phyloP scores from a whole-genome alignment of 1,284 basidiomycete genomes.

The Trametes hirsuta region DNA sequence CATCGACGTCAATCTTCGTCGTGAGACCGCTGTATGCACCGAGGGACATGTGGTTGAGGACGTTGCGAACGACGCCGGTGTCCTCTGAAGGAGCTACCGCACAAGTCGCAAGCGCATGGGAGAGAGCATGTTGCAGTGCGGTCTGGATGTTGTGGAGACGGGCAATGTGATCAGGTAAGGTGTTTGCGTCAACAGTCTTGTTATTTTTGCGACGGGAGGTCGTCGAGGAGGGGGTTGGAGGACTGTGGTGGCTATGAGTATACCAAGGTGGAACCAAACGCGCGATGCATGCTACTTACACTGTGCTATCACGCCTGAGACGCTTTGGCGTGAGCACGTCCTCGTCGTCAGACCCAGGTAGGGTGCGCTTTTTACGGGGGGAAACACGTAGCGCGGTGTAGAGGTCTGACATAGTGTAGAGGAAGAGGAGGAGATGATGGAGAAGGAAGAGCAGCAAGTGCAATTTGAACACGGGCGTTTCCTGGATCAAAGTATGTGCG shows the following conservation, averaged over 20 bases:
- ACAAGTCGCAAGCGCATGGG: conserved; percentile 79
- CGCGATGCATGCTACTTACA: conserved; percentile 12
- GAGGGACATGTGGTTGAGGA: conserved; percentile 75
- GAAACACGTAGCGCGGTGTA: conserved; percentile 64
- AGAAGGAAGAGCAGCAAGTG: conserved; percentile 4
- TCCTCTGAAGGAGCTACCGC: conserved; percentile 77
- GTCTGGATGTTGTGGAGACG: conserved; percentile 66
- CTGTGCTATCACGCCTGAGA: conserved; percentile 52
- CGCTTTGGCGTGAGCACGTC: conserved; percentile 67
- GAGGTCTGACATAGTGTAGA: conserved; percentile 56
- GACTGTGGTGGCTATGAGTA: conserved; percentile 39
- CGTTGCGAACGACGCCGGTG: conserved; percentile 72
- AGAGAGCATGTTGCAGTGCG: conserved; percentile 75
- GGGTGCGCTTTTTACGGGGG: conserved; percentile 64
- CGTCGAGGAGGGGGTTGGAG: conserved; percentile 56
- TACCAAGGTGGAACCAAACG: not conserved
- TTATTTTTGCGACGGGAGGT: conserved; percentile 33
- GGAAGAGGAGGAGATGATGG: conserved; percentile 5
- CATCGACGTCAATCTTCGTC: conserved; percentile 63
- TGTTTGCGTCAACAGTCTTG: conserved; percentile 28
- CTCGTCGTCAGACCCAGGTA: conserved; percentile 53
- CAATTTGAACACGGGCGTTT: conserved; percentile 20
- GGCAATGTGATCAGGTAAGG: conserved; percentile 60
- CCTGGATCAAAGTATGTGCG: conserved; percentile 14
- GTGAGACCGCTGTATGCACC: conserved; percentile 69